Conservation (phyloP, 306 rosid species). For the Cyamopsis tetragonoloba region DNA sequence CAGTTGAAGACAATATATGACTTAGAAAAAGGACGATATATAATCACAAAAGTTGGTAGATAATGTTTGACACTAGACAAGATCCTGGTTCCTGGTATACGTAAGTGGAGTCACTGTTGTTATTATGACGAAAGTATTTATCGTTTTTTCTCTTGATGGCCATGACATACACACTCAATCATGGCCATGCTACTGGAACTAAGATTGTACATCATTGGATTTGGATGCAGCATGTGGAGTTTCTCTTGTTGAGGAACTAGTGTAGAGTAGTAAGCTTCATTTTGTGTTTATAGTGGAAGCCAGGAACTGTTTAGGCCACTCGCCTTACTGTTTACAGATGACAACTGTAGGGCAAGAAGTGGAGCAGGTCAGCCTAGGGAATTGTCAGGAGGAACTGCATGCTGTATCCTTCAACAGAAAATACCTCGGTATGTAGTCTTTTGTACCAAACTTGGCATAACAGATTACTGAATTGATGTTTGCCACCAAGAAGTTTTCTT, state of each 20-base stretch:
- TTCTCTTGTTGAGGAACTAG: conserved; percentile 24
- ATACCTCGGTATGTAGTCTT: conserved; percentile 14
- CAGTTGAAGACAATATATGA: conserved; percentile 86
- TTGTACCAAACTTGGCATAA: conserved; percentile 15
- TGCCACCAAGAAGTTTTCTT: not conserved
- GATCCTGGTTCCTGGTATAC: conserved; percentile 20
- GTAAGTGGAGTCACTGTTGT: conserved; percentile 21
- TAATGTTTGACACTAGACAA: conserved; percentile 24
- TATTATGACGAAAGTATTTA: conserved; percentile 15
- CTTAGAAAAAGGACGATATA: conserved; percentile 87
- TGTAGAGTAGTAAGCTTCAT: conserved; percentile 31
- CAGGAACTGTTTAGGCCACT: conserved; percentile 18
- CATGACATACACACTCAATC: not conserved
- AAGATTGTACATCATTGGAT: conserved; percentile 31
- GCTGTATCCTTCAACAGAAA: conserved; percentile 25
- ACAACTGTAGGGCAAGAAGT: conserved; percentile 19
- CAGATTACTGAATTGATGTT: not conserved
- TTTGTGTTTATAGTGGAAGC: conserved; percentile 33
- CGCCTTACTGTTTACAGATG: conserved; percentile 1
- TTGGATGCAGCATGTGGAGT: conserved; percentile 36
- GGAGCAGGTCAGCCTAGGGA: conserved; percentile 19
- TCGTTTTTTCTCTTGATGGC: conserved; percentile 27
- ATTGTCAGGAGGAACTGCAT: conserved; percentile 12
- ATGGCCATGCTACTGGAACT: conserved; percentile 21
- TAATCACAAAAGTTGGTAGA: conserved; percentile 62